Base-by-base conservation (phyloP, 768 basidiomycete species). In the Gloeophyllum trabeum region DNA sequence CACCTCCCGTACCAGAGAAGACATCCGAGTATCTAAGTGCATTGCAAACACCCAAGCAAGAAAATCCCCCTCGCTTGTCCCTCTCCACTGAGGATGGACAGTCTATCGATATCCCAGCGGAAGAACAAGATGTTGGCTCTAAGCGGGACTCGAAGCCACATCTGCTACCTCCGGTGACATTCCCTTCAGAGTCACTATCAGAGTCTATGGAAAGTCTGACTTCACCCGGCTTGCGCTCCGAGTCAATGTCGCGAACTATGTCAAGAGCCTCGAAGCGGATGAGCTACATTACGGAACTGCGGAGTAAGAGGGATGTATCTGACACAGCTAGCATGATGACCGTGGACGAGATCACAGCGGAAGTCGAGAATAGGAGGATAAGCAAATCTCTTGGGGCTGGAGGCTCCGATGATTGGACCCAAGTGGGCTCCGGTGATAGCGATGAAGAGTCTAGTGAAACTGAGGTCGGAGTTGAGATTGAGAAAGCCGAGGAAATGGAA, bases 271-370 rank as follows among this genome's bases (percentile, higher is more conserved):
- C 67, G 32, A 76, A 73, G 49, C 77, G 88, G 4, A 71, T 80
- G 66, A 90, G 87, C 54, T 82, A 77, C 56, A 81, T 86, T 65
- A 83, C 81, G 1, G 87, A 90, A 54, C 58, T 89, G 43, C 69
- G 86, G 46, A 85, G 77, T 58, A 86, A 79, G 57, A 78, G 85
- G 18, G 90, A 96, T 52, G 69, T 74, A 28, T 86, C 85, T 0
- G 91, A 94, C 54, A 89, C 90, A 5, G 89, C 88, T 3, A 91
- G 87, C 50, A 63, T 97, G 52, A 72, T 97, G 61, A 99, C 94
- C 0, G 88, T 99, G 19, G 94, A 99, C 54, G 91, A 99, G 62
- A 96, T 99, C 53, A 97, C 96, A 0, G 92, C 90, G 6, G 86
- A 94, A 54, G 86, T 99, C 5, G 94, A 85, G 57, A 88, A 79